Evolutionary conservation across 441 rosid genomes (phyloP), one percentile per base, ranked within the genome.

Genomic region (Euphorbia corollata): DNA sequence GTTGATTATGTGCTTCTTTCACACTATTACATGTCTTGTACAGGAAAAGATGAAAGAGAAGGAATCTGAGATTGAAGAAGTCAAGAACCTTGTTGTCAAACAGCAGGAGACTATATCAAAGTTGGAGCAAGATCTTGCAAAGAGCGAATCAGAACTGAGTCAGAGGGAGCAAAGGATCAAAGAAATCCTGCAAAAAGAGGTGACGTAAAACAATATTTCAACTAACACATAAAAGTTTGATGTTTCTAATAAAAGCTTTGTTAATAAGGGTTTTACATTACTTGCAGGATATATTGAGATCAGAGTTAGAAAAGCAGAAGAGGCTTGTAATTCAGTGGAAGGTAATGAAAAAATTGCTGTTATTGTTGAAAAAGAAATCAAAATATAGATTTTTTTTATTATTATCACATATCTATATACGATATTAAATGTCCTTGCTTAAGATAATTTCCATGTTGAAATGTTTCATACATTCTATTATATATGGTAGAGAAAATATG

Each of bases 71-170:
- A 77, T 84, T 18, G 93, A 86, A 69, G 97, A 83, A 54, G 57
- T 71, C 23, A 80, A 76, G 75, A 80, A 66, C 51, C 78, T 74
- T 73, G 68, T 86, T 68, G 72, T 84, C 24, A 82, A 78, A 68
- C 87, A 81, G 79, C 87, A 84, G 72, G 90, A 81, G 62, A 84
- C 78, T 67, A 70, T 95, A 71, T 78, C 77, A 0, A 81, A 78
- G 75, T 67, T 90, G 83, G 96, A 92, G 83, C 84, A 79, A 75
- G 91, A 90, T 68, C 82, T 95, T 74, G 73, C 85, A 67, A 86
- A 79, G 73, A 73, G 82, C 79, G 84, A 79, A 77, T 64, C 68
- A 67, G 96, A 86, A 64, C 79, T 89, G 78, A 81, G 71, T 68
- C 92, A 84, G 74, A 83, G 78, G 79, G 94, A 90, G 74, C 84